A percentile compares a stretch with the other conserved stretches of the same genome.
Conservation (phyloP, 495 filamentous ascomycete genomes). For the Neurospora pannonica region DNA sequence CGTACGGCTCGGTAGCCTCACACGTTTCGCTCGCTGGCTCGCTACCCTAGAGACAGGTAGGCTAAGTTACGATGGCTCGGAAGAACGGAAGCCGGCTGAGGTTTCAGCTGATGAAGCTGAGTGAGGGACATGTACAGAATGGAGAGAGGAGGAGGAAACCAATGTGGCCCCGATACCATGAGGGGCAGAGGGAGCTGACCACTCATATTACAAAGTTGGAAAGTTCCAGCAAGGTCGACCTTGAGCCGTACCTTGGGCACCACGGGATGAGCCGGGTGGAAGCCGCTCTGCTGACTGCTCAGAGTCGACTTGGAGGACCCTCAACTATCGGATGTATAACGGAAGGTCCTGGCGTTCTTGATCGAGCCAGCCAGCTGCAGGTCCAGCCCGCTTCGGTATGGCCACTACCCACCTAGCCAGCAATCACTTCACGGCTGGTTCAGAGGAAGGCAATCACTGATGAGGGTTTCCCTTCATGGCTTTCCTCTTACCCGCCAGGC, state of each 20-base stretch:
- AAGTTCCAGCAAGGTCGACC: not conserved
- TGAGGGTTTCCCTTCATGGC: not conserved
- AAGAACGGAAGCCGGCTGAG: not conserved
- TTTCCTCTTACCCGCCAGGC: not conserved
- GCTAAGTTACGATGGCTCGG: not conserved
- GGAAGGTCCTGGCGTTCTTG: not conserved
- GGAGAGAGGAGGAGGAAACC: not conserved
- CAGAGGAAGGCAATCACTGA: not conserved
- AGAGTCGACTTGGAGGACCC: not conserved
- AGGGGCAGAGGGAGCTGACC: not conserved
- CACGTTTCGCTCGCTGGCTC: not conserved
- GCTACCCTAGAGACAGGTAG: not conserved
- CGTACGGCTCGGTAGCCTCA: not conserved
- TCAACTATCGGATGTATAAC: not conserved
- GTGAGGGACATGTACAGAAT: not conserved
- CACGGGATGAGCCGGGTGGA: not conserved
- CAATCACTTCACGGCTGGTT: not conserved
- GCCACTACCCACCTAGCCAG: not conserved
- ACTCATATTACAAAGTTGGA: not conserved
- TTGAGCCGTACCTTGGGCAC: not conserved
- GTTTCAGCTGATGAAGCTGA: not conserved
- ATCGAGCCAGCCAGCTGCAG: not conserved
- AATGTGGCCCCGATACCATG: not conserved
- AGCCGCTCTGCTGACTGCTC: not conserved
- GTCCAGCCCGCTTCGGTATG: not conserved